Evolutionary conservation across 768 basidiomycete genomes (phyloP), one percentile per base, ranked within the genome.

Genomic region (Cystobasidium tubakii): DNA sequence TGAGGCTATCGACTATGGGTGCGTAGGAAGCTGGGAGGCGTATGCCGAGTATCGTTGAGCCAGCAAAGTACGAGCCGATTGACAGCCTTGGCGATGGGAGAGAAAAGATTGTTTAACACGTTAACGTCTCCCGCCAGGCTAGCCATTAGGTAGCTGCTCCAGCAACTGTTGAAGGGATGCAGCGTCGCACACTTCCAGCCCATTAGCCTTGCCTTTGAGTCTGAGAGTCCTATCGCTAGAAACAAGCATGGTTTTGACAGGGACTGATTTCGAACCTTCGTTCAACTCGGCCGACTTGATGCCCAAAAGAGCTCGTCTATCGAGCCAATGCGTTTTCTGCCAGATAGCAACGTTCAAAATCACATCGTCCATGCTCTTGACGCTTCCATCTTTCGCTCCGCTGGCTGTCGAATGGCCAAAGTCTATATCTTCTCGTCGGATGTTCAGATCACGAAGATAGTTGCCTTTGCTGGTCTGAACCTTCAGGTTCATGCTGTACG

Each of bases 381-480:
- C 29, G 33, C 33, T 29, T 10, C 70, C 29, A 34, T 25, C 21
- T 42, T 44, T 53, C 4, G 31, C 6, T 25, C n/a, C 21, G 31
- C 39, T 15, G n/a, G 27, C n/a, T 43, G 34, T 65, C 15, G 79
- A 92, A 90, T 57, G 50, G 2, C 34, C 55, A 39, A 55, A 53
- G 75, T 91, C 89, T 74, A 93, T 85, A 75, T 89, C 86, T 81
- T 98, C 95, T 0, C 87, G 88, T 27, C 92, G 88, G 23, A 98
- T 86, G 78, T 81, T 88, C 21, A 99, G 85, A 44, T 89, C 89
- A 0, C 86, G 84, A 1, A 99, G 85, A 80, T 97, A 98, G 79
- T 97, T 98, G 75, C 96, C 96, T 77, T 89, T 89, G 6, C 89
- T 90, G 0, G 96, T 99, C 82, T 92, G 93, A 6, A 98, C 88